A percentile compares a stretch with the other conserved stretches of the same genome.
phyloP scores from a whole-genome alignment of 495 filamentous ascomycete genomes.

The Xylaria flabelliformis region DNA sequence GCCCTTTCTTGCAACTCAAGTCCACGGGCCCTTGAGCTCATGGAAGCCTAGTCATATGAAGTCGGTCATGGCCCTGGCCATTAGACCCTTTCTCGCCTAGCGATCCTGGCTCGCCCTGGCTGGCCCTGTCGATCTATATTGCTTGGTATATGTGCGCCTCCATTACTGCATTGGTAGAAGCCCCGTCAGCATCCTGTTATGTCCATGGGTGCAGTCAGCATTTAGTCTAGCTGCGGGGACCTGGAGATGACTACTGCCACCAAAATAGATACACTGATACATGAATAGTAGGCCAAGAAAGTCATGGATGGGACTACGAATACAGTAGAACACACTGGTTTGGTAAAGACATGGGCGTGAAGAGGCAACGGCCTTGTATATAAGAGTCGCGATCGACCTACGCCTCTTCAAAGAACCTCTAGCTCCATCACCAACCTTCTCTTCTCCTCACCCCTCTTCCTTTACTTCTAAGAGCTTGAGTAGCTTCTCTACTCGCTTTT shows the following conservation, averaged over 20 bases:
- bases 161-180: conserved; percentile 20
- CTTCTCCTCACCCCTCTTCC: conserved; percentile 6
- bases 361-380: conserved; percentile 24
- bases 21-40: not conserved
- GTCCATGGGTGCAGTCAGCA: conserved; percentile 19
- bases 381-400: conserved; percentile 23
- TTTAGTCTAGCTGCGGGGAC: conserved; percentile 18
- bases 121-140: conserved; percentile 17
- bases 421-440: conserved; percentile 4
- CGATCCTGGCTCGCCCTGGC: conserved; percentile 15
- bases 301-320: not conserved
- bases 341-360: not conserved
- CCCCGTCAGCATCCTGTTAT: conserved; percentile 24
- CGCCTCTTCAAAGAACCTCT: not conserved
- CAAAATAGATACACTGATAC: conserved; percentile 25
- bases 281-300: not conserved
- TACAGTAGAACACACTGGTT: conserved; percentile 2
- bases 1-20: not conserved
- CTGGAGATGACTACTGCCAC: conserved; percentile 27
- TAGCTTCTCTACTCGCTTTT: conserved; percentile 15
- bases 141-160: not conserved
- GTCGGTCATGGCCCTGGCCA: not conserved
- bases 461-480: conserved; percentile 14
- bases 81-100: conserved; percentile 8
- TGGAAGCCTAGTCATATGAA: not conserved